A percentile compares a stretch with the other conserved stretches of the same genome.
Conservation (phyloP, 345 rosid genomes). For the Pistacia atlantica region DNA sequence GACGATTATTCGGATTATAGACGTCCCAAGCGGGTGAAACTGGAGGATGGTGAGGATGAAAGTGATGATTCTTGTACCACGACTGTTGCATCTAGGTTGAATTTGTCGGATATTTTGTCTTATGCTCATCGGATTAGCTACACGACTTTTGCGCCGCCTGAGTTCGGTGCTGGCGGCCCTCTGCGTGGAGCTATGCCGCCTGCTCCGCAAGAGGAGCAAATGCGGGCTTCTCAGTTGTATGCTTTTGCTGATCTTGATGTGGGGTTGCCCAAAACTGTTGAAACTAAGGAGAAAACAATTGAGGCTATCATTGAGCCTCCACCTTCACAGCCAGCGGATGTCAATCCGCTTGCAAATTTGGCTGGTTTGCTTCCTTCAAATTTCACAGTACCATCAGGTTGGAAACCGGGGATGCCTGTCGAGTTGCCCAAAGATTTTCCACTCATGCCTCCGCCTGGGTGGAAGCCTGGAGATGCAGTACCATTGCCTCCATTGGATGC, state of each 20-base stretch:
- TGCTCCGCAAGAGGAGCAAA: conserved; percentile 96
- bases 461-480: conserved; percentile 93
- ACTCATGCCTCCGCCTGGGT: conserved; percentile 74
- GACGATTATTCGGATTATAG: conserved; percentile 88
- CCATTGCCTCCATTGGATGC: conserved; percentile 71
- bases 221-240: conserved; percentile 92
- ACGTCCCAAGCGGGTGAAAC: conserved; percentile 56
- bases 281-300: conserved; percentile 54
- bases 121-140: conserved; percentile 92
- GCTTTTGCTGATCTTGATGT: conserved; percentile 83
- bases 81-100: conserved; percentile 77
- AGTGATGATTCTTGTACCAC: conserved; percentile 43
- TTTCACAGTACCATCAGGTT: conserved; percentile 72
- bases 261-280: conserved; percentile 68
- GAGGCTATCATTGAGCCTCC: conserved; percentile 77
- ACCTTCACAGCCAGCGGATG: conserved; percentile 35
- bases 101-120: conserved; percentile 68
- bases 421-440: conserved; percentile 72
- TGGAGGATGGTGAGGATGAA: conserved; percentile 29
- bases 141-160: conserved; percentile 94
- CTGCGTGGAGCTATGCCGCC: conserved; percentile 96
- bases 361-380: conserved; percentile 66
- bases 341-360: conserved; percentile 39
- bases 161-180: conserved; percentile 88
- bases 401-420: conserved; percentile 98